Base-by-base conservation (phyloP, 208 protist species). In the Crithidia acanthocephali region DNA sequence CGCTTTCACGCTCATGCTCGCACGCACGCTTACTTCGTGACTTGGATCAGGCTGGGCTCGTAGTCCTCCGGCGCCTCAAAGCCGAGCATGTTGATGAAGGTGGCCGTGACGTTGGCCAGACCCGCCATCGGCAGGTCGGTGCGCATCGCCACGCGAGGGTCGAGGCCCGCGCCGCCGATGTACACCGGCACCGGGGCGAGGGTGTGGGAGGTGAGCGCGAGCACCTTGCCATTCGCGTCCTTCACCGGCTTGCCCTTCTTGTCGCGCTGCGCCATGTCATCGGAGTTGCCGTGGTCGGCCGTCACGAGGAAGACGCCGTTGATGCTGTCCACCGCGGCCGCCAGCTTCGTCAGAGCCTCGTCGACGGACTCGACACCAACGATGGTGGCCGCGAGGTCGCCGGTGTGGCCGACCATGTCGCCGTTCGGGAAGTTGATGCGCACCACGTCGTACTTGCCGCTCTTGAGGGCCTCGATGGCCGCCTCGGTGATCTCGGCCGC, bases 321-420 rank as follows among this genome's bases (percentile, higher is more conserved):
- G 58, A 94, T 57, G 35, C 76, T 76, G 62, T 97, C 85, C 15
- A 98, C 93, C n/a, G 83, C 95, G 28, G 84, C 82, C 32, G 88
- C 80, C 35, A 98, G 76, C 66, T 83, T 79, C 47, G 75, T 79
- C 59, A 98, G 77, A 61, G 94, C 84, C 62, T 88, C 45, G 56
- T 98, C 95, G 0, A 98, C 85, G 8, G 90, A 71, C 80, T 98
- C 88, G 25, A 98, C 63, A 35, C 79, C 74, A 10, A 70, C 55
- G 28, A 97, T 80, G 47, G 90, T 97, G 61, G 95, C 92, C 18
- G 72, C 72, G 55, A 98, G 74, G 67, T 97, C 91, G 52, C 97
- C 97, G 30, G 95, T 98, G 93, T 98, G 97, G 62, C 97, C 97
- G 50, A 98, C 97, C 97, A 98, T 98, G 67, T 98, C 97, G 48